Percentiles rank a stretch among this genome's conserved stretches.
phyloP scores from a whole-genome alignment of 208 protist genomes.

The Acanthamoeba royreba region DNA sequence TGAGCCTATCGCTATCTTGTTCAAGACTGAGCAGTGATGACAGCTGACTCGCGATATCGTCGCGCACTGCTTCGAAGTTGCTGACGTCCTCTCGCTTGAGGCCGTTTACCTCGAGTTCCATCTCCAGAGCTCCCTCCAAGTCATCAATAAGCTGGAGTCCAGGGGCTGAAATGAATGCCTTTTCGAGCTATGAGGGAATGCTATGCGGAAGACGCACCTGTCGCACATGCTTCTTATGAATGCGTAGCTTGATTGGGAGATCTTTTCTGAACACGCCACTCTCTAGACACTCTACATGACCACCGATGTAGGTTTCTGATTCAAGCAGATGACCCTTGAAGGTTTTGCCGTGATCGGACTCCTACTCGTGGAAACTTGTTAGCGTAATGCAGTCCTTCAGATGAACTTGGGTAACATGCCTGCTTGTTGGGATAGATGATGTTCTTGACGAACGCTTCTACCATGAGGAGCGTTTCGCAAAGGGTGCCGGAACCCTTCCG shows the following conservation, averaged over 20 bases:
- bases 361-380: background rate
- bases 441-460: conserved; percentile 94
- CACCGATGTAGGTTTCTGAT: conserved; percentile 98
- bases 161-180: background rate
- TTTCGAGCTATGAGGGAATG: conserved; percentile 35
- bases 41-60: background rate
- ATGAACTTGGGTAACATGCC: background rate
- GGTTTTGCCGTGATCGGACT: conserved; percentile 78
- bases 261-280: conserved; percentile 96
- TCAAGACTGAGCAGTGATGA: background rate
- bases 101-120: conserved; percentile 70
- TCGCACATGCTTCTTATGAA: conserved; percentile 18
- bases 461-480: conserved; percentile 99
- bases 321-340: conserved; percentile 98
- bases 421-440: conserved; percentile 99
- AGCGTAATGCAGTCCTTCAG: background rate
- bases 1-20: background rate
- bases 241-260: conserved; percentile 78
- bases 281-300: conserved; percentile 83
- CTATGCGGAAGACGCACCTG: conserved; percentile 81
- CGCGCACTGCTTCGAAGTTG: conserved; percentile 85
- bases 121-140: conserved; percentile 89
- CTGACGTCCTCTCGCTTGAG: conserved; percentile 82
- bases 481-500: conserved; percentile 98
- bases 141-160: conserved; percentile 92